Conservation (phyloP, 2,329 filamentous ascomycete species). For the Blumeria hordei region DNA sequence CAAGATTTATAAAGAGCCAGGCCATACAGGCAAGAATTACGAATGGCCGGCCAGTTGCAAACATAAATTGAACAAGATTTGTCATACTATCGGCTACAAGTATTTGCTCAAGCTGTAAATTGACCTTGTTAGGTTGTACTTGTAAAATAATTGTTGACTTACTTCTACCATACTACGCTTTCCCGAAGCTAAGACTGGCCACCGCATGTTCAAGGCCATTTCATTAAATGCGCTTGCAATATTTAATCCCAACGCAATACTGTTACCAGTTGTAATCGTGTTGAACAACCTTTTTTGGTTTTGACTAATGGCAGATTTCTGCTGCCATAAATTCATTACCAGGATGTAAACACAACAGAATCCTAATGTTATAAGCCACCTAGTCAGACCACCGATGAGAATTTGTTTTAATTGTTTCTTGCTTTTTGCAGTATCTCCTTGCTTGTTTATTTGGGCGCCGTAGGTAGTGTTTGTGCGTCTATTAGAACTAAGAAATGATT, state of each 20-base stretch:
- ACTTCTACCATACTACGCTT: slow-evolving; percentile 19
- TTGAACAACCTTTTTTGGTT: slow-evolving; percentile 20
- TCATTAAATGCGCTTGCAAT: slow-evolving; percentile 20
- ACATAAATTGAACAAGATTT: slow-evolving; percentile 12
- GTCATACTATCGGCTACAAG: slow-evolving; percentile 15
- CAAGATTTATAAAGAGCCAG: slow-evolving; percentile 16
- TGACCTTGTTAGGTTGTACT: not conserved
- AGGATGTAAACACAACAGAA: slow-evolving; percentile 10
- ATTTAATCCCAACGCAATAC: slow-evolving; percentile 20
- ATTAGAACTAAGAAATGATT: too few species aligned
- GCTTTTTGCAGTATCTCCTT: slow-evolving; percentile 8
- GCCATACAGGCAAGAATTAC: slow-evolving; percentile 12
- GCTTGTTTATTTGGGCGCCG: not conserved
- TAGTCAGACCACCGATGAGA: slow-evolving; percentile 6
- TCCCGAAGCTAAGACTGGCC: slow-evolving; percentile 20
- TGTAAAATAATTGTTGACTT: slow-evolving; percentile 1
- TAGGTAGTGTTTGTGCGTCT: too few species aligned
- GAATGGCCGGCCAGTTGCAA: slow-evolving; percentile 10
- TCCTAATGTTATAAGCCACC: slow-evolving; percentile 8
- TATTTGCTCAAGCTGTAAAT: slow-evolving; percentile 12
- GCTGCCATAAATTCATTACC: slow-evolving; percentile 4
- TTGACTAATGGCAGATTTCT: slow-evolving; percentile 14
- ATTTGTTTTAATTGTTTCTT: slow-evolving; percentile 10
- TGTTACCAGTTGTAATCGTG: slow-evolving; percentile 20
- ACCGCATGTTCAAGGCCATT: slow-evolving; percentile 21